A percentile compares a stretch with the other conserved stretches of the same genome.
Conservation (phyloP, 192 early-diverging fungal genomes). For the Coemansia sp. region DNA sequence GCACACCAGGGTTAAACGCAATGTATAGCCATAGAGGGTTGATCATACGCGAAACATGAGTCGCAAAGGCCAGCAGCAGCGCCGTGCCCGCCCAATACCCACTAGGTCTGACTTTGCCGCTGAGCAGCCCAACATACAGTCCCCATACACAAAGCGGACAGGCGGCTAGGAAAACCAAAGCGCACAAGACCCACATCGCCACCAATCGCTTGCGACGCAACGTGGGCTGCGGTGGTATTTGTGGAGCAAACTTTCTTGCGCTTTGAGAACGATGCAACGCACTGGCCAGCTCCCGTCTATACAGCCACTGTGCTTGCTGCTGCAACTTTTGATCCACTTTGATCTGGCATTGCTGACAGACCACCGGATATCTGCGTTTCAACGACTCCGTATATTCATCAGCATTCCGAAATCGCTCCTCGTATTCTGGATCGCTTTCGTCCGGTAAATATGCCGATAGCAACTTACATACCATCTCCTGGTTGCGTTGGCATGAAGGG, state of each 20-base stretch:
- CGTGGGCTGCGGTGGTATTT: constrained; percentile 19
- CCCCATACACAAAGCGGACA: constrained; percentile 20
- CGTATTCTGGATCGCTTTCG: constrained; percentile 33
- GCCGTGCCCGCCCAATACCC: neutral
- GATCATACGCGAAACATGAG: constrained; percentile 21
- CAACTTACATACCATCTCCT: constrained; percentile 40
- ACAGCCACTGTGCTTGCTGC: constrained; percentile 38
- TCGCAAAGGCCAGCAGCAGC: constrained; percentile 11
- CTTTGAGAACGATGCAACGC: constrained; percentile 29
- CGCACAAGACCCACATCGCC: constrained; percentile 22
- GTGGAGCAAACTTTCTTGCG: constrained; percentile 13
- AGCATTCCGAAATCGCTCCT: constrained; percentile 5
- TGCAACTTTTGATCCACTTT: constrained; percentile 34
- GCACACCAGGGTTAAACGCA: constrained; percentile 29
- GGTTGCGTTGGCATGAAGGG: constrained; percentile 41
- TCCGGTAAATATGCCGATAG: constrained; percentile 40
- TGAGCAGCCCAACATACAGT: constrained; percentile 7
- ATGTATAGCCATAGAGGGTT: constrained; percentile 45
- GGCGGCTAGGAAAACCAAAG: constrained; percentile 6
- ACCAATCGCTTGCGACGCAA: constrained; percentile 31
- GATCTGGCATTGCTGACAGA: constrained; percentile 33
- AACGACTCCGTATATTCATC: constrained; percentile 34
- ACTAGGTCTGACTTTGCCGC: neutral
- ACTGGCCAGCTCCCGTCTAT: constrained; percentile 27
- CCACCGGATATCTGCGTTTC: constrained; percentile 33